Evolutionary conservation across 805 yeast species (phyloP).

Genomic region (Myxozyma vanderwaltii): DNA sequence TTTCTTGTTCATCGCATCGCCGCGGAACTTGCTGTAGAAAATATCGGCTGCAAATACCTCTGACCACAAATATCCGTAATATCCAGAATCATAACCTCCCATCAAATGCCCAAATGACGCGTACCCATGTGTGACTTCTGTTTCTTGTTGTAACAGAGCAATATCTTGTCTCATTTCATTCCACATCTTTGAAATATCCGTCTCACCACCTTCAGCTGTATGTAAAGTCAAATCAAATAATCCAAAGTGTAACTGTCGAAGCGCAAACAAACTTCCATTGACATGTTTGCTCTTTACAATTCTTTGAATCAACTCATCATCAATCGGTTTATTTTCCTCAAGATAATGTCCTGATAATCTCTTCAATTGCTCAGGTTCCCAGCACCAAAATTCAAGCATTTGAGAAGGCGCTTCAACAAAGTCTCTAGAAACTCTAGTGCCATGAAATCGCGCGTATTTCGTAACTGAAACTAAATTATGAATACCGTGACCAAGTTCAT

Average conservation of each 20-base stretch:
- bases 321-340: conserved; percentile 57
- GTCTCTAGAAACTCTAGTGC: conserved; percentile 78
- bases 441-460: conserved; percentile 66
- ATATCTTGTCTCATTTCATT: conserved; percentile 65
- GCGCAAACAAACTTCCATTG: conserved; percentile 68
- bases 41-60: conserved; percentile 85
- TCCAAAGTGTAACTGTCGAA: conserved; percentile 79
- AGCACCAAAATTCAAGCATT: conserved; percentile 85
- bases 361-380: conserved; percentile 66
- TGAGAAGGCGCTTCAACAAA: conserved; percentile 93
- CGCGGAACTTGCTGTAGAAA: conserved; percentile 67
- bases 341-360: conserved; percentile 65
- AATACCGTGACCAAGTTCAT: conserved; percentile 87
- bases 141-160: conserved; percentile 50
- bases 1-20: conserved; percentile 63
- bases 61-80: conserved; percentile 85
- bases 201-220: conserved; percentile 49
- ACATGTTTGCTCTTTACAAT: conserved; percentile 70
- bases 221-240: conserved; percentile 70
- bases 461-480: conserved; percentile 75
- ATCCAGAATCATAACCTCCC: conserved; percentile 84
- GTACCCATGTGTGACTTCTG: conserved; percentile 60
- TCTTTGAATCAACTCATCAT: conserved; percentile 58
- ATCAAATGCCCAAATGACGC: conserved; percentile 76
- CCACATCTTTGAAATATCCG: conserved; percentile 63